phyloP scores from a whole-genome alignment of 2,329 filamentous ascomycete species.

The Plectosphaerella cucumerina region DNA sequence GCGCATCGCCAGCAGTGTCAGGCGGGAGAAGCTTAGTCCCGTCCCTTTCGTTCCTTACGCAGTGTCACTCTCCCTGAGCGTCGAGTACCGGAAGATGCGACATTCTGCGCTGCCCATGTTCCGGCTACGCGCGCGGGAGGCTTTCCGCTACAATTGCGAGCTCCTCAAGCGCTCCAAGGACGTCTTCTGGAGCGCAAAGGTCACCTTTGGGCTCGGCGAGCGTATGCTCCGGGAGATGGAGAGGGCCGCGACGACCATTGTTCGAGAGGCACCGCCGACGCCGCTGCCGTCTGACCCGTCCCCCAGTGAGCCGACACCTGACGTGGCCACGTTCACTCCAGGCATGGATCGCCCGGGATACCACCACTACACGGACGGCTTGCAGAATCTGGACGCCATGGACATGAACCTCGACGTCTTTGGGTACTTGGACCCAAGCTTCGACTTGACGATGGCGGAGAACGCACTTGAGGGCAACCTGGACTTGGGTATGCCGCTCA shows the following conservation, averaged over 20 bases:
- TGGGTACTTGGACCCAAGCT: slow-evolving; percentile 50
- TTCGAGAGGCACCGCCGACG: slow-evolving; percentile 5
- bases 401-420: slow-evolving; percentile 43
- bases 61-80: slow-evolving; percentile 55
- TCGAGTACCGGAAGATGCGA: slow-evolving; percentile 61
- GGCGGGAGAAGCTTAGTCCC: slow-evolving; percentile 45
- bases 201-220: slow-evolving; percentile 51
- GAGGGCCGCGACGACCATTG: slow-evolving; percentile 43
- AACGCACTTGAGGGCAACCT: slow-evolving; percentile 51
- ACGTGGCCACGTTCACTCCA: background rate
- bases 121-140: slow-evolving; percentile 46
- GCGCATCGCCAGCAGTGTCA: slow-evolving; percentile 51
- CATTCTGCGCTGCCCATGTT: slow-evolving; percentile 57
- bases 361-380: background rate
- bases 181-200: slow-evolving; percentile 53
- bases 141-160: slow-evolving; percentile 51
- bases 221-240: slow-evolving; percentile 53
- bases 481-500: slow-evolving; percentile 48
- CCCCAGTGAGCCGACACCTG: slow-evolving; percentile 1
- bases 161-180: slow-evolving; percentile 49
- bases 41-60: slow-evolving; percentile 60
- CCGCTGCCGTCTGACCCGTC: slow-evolving; percentile 1
- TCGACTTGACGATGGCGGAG: slow-evolving; percentile 49
- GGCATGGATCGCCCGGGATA: background rate
- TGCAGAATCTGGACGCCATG: slow-evolving; percentile 29